Evolutionary conservation across 805 yeast species (phyloP), one percentile per base, ranked within the genome.

Genomic region (Candida odintsovae): DNA sequence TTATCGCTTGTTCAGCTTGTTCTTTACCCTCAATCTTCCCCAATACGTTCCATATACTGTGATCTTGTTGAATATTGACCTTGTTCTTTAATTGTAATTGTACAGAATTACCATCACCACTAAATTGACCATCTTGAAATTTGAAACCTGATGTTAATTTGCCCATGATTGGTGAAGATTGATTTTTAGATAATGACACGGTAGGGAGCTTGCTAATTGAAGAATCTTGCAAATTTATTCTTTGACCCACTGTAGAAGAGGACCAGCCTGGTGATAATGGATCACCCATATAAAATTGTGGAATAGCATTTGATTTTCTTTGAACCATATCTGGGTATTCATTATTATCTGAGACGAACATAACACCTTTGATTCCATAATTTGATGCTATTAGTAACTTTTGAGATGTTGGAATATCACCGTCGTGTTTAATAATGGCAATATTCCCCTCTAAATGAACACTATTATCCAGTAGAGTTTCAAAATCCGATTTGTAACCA

Each of bases 21-120:
- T 92, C 97, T 41, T 82, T 68, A 12, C 97, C 97, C 29, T 76
- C 73, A 20, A 90, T 78, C 40, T 82, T 77, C 2, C 92, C 96
- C 23, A 88, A 61, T 1, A 90, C 79, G 58, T 90, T 87, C 87
- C 94, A 82, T 4, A 85, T 69, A 18, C 78, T 77, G 52, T 92
- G 95, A 4, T 75, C 64, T 37, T 75, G 67, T 36, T 47, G 48
- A 39, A 44, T 50, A 2, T 46, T 42, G 1, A 59, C 56, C 2
- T 48, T 35, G 40, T 57, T 60, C n/a, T 42, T 45, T 4, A 60
- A 36, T 2, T 46, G 54, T 18, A 64, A 55, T 19, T 58, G 43
- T 1, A 61, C 50, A 1, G 51, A 38, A 1, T 37, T 25, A 29
- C 63, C 65, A 19, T 61, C 62, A 13, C 61, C 55, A 12, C 58